Conservation (phyloP, 1,139 yeast species). For the Yamadazyma dendronema region DNA sequence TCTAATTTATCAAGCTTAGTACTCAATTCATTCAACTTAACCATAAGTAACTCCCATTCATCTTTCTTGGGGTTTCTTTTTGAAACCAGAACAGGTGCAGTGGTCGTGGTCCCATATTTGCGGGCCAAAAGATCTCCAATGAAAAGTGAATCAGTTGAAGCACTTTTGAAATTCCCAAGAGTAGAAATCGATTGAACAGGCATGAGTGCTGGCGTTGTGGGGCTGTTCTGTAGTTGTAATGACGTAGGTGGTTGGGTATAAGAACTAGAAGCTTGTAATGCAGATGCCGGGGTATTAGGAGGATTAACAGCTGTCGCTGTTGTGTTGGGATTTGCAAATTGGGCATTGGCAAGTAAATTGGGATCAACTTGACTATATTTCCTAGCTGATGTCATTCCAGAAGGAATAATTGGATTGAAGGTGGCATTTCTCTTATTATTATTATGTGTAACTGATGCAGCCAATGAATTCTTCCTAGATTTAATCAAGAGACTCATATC, state of each 20-base stretch:
- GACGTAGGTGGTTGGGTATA: conserved; percentile 5
- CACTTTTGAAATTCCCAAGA: conserved; percentile 29
- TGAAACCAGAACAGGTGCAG: conserved; percentile 4
- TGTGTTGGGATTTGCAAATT: conserved; percentile 11
- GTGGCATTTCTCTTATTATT: neutral
- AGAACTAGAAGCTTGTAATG: conserved; percentile 3
- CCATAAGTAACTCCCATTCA: conserved; percentile 12
- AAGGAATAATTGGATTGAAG: conserved; percentile 5
- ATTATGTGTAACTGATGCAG: conserved; percentile 4
- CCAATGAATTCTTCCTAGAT: conserved; percentile 23
- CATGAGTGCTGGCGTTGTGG: conserved; percentile 13
- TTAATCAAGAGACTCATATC: conserved; percentile 23
- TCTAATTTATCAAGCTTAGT: conserved; percentile 13
- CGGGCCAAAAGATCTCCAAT: conserved; percentile 30
- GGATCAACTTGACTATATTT: conserved; percentile 18
- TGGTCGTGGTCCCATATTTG: conserved; percentile 20
- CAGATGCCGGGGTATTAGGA: conserved; percentile 1
- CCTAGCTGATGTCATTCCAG: conserved; percentile 9
- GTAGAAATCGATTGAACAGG: conserved; percentile 31
- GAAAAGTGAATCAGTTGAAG: conserved; percentile 36
- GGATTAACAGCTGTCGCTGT: neutral
- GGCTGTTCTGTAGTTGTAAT: conserved; percentile 1
- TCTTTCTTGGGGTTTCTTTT: conserved; percentile 14
- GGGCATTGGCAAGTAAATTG: conserved; percentile 10
- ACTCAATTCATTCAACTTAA: conserved; percentile 12